Base-by-base conservation (phyloP, 148 eudicot genomes). In the Euryodendron excelsum region DNA sequence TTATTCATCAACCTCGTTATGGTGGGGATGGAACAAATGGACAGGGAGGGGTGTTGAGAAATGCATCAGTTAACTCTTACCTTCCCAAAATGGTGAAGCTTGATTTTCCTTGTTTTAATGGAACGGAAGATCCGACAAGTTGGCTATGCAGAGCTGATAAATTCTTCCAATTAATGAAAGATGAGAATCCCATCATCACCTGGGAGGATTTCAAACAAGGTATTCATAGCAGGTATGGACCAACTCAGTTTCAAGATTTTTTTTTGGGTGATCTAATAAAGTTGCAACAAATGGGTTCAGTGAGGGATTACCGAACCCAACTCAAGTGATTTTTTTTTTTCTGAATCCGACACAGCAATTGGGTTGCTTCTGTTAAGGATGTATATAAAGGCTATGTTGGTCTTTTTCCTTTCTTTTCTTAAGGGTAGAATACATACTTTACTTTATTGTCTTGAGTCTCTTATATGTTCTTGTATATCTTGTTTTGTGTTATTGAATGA, bases 181-280 rank as follows among this genome's bases (percentile, higher is more conserved):
- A 56, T 1, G 25, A 56, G 61, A 2, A 3, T 2, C 20, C 25
- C 27, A n/a, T 56, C 27, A n/a, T 18, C 61, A 56, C 23, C 0
- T 56, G 25, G 61, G 61, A 56, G 8, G 27, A 17, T n/a, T 56
- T 56, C 27, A 56, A 56, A 7, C 3, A 3, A 3, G 61, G 23
- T 2, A 3, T 56, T 17, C 61, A 56, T n/a, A 56, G 1, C 27
- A 56, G n/a, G 61, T 69, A 69, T 23, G 73, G 73, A 0, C 50
- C 31, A 41, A 69, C 53, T 44, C 28, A 69, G n/a, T 69, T 41
- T 10, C 31, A 23, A 3, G 73, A 44, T 69, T 41, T 69, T 21
- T 69, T 69, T 69, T n/a, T n/a, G n/a, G 73, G 73, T 1, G 73
- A 69, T 17, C n/a, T 69, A 10, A 69, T 31, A 0, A 69, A 69